phyloP scores from a whole-genome alignment of 768 basidiomycete genomes.

The Ephemerocybe angulata region DNA sequence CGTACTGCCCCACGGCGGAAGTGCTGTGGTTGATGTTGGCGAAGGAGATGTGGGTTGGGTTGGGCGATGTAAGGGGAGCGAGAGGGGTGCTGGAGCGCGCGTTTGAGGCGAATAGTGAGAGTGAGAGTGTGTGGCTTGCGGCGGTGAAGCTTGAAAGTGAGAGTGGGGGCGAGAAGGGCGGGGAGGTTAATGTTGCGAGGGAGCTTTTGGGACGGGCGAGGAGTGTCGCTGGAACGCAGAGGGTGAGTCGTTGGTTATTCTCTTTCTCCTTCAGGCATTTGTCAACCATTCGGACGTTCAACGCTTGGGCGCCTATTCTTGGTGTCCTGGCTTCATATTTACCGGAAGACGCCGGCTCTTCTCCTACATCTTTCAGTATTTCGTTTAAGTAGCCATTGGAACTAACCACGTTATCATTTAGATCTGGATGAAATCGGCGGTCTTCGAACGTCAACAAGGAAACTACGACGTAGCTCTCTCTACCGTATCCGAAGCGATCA shows the following conservation, averaged over 20 bases:
- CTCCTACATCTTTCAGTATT: too few relatives aligned
- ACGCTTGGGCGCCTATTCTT: too few relatives aligned
- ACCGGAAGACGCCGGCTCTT: too few relatives aligned
- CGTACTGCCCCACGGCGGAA: constrained; percentile 92
- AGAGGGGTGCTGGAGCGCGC: constrained; percentile 85
- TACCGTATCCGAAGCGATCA: constrained; percentile 69
- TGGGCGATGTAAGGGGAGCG: constrained; percentile 87
- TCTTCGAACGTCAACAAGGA: constrained; percentile 89
- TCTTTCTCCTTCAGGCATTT: neutral
- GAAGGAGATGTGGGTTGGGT: constrained; percentile 93
- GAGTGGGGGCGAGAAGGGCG: constrained; percentile 97
- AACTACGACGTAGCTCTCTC: constrained; percentile 68
- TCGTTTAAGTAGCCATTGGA: too few relatives aligned
- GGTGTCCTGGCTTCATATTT: neutral
- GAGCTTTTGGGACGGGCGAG: constrained; percentile 86
- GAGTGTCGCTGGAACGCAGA: constrained; percentile 86
- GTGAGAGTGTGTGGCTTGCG: constrained; percentile 96
- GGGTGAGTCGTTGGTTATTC: constrained; percentile 49
- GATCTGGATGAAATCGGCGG: constrained; percentile 99
- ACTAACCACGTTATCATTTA: constrained; percentile 26
- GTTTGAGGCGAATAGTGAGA: constrained; percentile 93
- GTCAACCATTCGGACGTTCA: neutral
- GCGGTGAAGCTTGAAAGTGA: constrained; percentile 95
- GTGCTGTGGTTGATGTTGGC: constrained; percentile 97
- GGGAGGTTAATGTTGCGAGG: constrained; percentile 80